Percentiles rank a stretch among this genome's conserved stretches.
Evolutionary conservation across 2,329 filamentous ascomycete genomes (phyloP).

Genomic region (Talaromyces verruculosus): DNA sequence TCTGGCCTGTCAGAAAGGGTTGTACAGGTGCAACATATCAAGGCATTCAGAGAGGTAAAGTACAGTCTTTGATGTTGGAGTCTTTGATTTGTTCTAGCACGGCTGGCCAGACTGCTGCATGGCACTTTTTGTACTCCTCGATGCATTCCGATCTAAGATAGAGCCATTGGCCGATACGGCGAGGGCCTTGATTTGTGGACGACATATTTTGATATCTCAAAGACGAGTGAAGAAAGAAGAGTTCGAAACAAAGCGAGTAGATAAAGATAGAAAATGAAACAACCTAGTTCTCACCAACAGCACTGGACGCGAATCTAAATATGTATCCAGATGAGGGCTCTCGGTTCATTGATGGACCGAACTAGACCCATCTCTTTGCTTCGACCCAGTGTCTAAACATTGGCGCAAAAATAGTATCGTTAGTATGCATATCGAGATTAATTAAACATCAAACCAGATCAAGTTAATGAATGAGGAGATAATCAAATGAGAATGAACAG

Average conservation of each 20-base stretch:
- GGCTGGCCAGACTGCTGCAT: slow-evolving; percentile 73
- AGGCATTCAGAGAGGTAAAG: slow-evolving; percentile 17
- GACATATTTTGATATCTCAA: not conserved
- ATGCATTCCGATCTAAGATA: slow-evolving; percentile 67
- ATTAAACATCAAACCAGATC: not conserved
- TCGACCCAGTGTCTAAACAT: not conserved
- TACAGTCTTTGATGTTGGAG: slow-evolving; percentile 73
- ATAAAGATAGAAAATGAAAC: not conserved
- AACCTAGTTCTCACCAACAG: not conserved
- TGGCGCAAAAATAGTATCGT: not conserved
- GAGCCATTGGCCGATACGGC: slow-evolving; percentile 68
- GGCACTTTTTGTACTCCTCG: slow-evolving; percentile 70
- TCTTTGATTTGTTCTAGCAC: slow-evolving; percentile 73
- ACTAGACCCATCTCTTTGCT: not conserved
- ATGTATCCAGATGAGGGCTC: not conserved
- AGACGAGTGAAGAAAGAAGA: not conserved
- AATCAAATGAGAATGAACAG: not conserved
- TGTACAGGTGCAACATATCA: not conserved
- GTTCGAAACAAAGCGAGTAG: not conserved
- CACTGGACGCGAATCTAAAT: not conserved
- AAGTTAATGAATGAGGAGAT: not conserved
- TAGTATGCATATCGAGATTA: not conserved
- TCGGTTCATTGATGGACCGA: slow-evolving; percentile 15
- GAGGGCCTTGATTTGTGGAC: slow-evolving; percentile 24
- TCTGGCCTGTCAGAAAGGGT: slow-evolving; percentile 47